These are phyloP conservation scores for Lindgomyces ingoldianus DNA, from an alignment of 495 filamentous ascomycete species.

Conservation along the genomic window DNA sequence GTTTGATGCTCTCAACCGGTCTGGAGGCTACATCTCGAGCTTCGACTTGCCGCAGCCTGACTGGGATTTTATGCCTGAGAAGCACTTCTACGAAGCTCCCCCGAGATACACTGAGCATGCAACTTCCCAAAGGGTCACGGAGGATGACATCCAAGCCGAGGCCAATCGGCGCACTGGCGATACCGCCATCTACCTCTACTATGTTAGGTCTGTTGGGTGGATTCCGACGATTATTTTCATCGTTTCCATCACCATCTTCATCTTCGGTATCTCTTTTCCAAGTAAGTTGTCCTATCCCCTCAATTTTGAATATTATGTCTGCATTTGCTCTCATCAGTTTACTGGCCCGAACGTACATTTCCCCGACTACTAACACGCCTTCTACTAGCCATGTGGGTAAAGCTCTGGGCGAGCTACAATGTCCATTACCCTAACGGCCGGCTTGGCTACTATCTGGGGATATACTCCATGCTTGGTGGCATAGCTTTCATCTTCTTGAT, in stretches of 20 bases:
- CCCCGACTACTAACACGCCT: not conserved
- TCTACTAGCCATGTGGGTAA: constrained; percentile 53
- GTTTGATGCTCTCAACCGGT: constrained; percentile 43
- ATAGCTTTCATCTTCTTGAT: constrained; percentile 49
- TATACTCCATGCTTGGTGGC: constrained; percentile 56
- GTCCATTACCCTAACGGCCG: constrained; percentile 35
- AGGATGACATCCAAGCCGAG: constrained; percentile 30
- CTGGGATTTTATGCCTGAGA: constrained; percentile 22
- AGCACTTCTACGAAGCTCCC: constrained; percentile 30
- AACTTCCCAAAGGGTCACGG: constrained; percentile 15
- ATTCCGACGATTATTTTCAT: constrained; percentile 37
- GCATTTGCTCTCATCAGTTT: not conserved
- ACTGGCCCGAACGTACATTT: not conserved
- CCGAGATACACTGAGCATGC: constrained; percentile 28
- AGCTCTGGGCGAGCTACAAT: constrained; percentile 57
- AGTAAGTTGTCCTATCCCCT: constrained; percentile 20
- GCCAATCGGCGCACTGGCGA: constrained; percentile 39
- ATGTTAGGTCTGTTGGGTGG: constrained; percentile 34
- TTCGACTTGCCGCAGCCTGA: constrained; percentile 31
- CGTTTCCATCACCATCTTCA: constrained; percentile 41
- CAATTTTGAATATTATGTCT: not conserved
- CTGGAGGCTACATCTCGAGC: constrained; percentile 41
- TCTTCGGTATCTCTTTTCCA: constrained; percentile 32
- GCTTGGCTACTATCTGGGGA: constrained; percentile 56
- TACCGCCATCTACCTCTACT: constrained; percentile 38